phyloP scores from a whole-genome alignment of 768 basidiomycete genomes.

The Serendipita indica region DNA sequence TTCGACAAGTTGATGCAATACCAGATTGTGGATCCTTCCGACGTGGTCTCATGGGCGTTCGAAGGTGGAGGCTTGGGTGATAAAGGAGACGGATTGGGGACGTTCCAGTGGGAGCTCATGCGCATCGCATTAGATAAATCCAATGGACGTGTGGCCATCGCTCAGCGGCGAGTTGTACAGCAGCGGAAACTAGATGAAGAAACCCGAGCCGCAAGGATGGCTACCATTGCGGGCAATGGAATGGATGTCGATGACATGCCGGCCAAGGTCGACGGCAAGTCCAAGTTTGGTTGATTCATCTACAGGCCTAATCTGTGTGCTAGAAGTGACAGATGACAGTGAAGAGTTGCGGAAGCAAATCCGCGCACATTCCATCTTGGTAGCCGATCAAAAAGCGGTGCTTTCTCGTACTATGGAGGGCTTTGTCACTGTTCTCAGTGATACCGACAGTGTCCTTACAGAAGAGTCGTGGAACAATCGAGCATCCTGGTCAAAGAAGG shows the following conservation, averaged over 20 bases:
- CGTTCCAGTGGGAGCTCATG: conserved; percentile 76
- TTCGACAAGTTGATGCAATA: conserved; percentile 98
- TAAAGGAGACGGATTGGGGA: conserved; percentile 18
- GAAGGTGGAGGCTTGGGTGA: conserved; percentile 29
- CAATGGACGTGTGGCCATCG: conserved; percentile 70
- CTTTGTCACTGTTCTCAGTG: conserved; percentile 51
- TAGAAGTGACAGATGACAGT: conserved; percentile 33
- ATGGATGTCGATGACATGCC: conserved; percentile 49
- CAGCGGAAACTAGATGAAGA: conserved; percentile 85
- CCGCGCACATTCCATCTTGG: conserved; percentile 60
- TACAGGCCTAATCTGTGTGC: conserved; percentile 11
- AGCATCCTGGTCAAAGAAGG: conserved; percentile 49
- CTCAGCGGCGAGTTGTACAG: conserved; percentile 53
- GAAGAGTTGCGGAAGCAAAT: conserved; percentile 54
- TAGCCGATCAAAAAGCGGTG: conserved; percentile 60
- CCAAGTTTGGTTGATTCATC: conserved; percentile 20
- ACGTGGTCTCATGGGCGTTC: conserved; percentile 81
- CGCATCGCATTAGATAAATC: conserved; percentile 78
- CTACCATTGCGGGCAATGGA: conserved; percentile 33
- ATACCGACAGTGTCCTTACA: conserved; percentile 41
- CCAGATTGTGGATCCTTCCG: conserved; percentile 87
- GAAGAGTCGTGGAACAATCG: conserved; percentile 59
- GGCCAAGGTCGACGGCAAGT: conserved; percentile 51
- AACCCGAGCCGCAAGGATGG: conserved; percentile 42
- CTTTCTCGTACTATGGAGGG: conserved; percentile 59